Evolutionary conservation across 805 yeast species (phyloP).

Genomic region (Saccharomycopsis amapae): DNA sequence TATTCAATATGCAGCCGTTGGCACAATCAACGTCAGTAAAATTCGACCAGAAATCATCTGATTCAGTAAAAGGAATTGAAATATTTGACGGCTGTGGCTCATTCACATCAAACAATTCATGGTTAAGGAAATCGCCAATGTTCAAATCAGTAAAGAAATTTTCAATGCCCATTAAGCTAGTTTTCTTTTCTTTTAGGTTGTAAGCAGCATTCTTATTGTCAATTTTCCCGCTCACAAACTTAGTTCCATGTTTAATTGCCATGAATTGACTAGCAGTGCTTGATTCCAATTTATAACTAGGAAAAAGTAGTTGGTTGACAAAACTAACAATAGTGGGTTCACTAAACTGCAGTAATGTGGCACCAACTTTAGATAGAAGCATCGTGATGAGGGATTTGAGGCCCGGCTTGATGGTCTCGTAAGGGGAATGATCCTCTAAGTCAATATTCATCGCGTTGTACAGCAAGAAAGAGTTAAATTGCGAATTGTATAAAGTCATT

Average conservation of each 20-base stretch:
- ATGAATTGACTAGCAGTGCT: not conserved
- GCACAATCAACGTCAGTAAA: conserved; percentile 6
- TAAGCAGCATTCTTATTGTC: not conserved
- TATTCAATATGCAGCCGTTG: not conserved
- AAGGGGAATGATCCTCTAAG: too few species aligned
- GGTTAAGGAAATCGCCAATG: not conserved
- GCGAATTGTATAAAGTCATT: too few species aligned
- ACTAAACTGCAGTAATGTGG: not conserved
- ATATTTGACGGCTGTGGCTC: too few species aligned
- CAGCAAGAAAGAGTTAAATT: too few species aligned
- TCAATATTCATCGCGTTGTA: too few species aligned
- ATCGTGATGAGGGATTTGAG: not conserved
- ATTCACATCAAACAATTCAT: not conserved
- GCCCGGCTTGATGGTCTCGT: conserved; percentile 1
- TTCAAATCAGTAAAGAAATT: conserved; percentile 14
- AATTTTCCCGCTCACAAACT: too few species aligned
- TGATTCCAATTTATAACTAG: not conserved
- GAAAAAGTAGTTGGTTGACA: not conserved
- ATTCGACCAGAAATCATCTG: conserved; percentile 15
- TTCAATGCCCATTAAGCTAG: conserved; percentile 7
- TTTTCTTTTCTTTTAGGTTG: conserved; percentile 1
- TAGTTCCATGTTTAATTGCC: not conserved
- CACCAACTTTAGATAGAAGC: not conserved
- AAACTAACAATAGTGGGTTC: not conserved
- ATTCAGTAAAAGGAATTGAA: conserved; percentile 15